phyloP scores from a whole-genome alignment of 345 rosid genomes.

The Turnera subulata region DNA sequence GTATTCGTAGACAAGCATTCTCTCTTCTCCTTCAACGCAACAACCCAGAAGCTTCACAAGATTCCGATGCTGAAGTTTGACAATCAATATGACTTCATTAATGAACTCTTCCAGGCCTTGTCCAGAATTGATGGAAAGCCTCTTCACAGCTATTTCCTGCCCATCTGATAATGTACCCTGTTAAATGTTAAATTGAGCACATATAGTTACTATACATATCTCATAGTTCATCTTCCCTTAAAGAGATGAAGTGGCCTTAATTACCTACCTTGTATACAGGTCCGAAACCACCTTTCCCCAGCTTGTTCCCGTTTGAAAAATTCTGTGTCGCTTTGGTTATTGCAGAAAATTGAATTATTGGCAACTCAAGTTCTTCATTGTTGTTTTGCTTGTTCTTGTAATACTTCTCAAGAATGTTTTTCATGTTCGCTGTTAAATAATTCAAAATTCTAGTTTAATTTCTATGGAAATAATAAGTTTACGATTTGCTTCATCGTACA shows the following conservation, averaged over 20 bases:
- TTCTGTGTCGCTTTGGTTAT: not conserved
- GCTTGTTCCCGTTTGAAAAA: not conserved
- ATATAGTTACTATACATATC: no score
- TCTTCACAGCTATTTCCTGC: slow-evolving; percentile 4
- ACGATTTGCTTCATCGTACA: no score
- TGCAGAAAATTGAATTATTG: not conserved
- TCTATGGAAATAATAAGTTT: no score
- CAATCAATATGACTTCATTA: slow-evolving; percentile 1
- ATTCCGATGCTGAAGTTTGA: slow-evolving; percentile 6
- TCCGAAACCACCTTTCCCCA: not conserved
- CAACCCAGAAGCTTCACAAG: slow-evolving; percentile 6
- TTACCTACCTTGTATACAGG: no score
- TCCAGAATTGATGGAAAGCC: slow-evolving; percentile 3
- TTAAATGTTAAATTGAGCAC: no score
- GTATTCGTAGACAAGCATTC: slow-evolving; percentile 3
- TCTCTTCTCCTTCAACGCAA: not conserved
- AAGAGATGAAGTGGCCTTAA: no score
- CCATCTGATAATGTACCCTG: not conserved
- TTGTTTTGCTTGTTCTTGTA: not conserved
- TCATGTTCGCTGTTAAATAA: no score
- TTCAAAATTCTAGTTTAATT: no score
- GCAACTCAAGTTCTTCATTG: not conserved
- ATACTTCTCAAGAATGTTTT: no score
- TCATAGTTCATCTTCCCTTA: no score
- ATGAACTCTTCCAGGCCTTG: slow-evolving; percentile 3